These are phyloP conservation scores for Triangularia setosa DNA, from an alignment of 2,329 filamentous ascomycete genomes.

Conservation along the genomic window DNA sequence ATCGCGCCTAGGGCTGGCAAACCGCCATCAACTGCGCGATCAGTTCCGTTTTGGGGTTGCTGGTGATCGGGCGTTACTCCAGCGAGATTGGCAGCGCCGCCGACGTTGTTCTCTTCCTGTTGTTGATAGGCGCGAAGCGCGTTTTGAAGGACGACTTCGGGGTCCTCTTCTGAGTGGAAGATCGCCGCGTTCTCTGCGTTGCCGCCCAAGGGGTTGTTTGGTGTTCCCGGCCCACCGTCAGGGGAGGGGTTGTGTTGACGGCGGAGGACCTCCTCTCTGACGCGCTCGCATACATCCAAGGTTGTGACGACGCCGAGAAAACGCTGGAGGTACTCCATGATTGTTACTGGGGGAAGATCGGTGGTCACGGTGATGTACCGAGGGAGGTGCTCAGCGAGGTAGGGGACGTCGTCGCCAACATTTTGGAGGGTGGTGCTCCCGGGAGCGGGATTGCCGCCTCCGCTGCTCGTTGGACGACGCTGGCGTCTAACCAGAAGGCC, in stretches of 20 bases:
- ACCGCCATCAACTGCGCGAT: constrained; percentile 42
- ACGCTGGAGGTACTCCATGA: constrained; percentile 54
- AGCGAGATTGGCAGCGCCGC: constrained; percentile 37
- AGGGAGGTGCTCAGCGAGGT: constrained; percentile 57
- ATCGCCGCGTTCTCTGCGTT: constrained; percentile 28
- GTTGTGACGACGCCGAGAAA: constrained; percentile 53
- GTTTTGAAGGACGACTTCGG: constrained; percentile 56
- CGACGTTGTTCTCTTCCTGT: constrained; percentile 50
- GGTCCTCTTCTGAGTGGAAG: constrained; percentile 43
- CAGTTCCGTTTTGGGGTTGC: constrained; percentile 45
- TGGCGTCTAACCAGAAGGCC: constrained; percentile 55
- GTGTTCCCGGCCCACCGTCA: constrained; percentile 7
- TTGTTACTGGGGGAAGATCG: constrained; percentile 57
- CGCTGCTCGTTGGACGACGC: constrained; percentile 38
- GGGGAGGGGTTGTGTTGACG: constrained; percentile 23
- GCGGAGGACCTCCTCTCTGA: constrained; percentile 55
- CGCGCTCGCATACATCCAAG: constrained; percentile 52
- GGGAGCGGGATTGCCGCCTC: not conserved
- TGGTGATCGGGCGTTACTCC: constrained; percentile 52
- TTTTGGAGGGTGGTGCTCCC: constrained; percentile 41
- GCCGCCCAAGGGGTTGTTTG: constrained; percentile 25
- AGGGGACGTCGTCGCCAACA: constrained; percentile 53
- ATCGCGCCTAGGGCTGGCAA: constrained; percentile 28
- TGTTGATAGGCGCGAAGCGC: constrained; percentile 56
- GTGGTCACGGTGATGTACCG: constrained; percentile 55